phyloP scores from a whole-genome alignment of 2,329 filamentous ascomycete genomes.

The Magnaporthiopsis poae region DNA sequence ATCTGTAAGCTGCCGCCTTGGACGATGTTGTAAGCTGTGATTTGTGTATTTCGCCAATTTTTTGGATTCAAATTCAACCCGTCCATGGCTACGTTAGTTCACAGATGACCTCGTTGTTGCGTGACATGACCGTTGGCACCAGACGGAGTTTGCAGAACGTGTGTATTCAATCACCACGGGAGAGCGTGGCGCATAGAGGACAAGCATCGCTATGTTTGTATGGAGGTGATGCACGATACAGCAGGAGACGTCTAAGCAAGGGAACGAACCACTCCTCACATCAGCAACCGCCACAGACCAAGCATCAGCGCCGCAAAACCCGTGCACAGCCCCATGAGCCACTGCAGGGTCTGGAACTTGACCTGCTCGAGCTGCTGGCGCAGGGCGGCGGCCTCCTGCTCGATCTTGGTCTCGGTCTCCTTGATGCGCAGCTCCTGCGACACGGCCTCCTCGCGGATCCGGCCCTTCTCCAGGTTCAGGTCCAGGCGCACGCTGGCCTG shows the following conservation, averaged over 20 bases:
- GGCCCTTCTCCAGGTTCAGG: constrained; percentile 89
- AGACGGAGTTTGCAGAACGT: too few relatives aligned
- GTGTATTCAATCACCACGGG: not conserved
- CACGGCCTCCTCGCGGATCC: constrained; percentile 91
- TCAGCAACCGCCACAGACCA: constrained; percentile 61
- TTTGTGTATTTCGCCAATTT: not conserved
- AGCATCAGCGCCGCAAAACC: constrained; percentile 57
- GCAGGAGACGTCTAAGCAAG: not conserved
- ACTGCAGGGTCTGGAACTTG: constrained; percentile 96
- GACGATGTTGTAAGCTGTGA: not conserved
- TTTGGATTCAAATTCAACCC: not conserved
- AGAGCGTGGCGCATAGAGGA: not conserved
- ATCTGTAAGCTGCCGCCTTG: not conserved
- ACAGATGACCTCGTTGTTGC: not conserved
- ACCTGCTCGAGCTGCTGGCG: constrained; percentile 90
- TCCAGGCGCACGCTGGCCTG: constrained; percentile 88
- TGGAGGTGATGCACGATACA: not conserved
- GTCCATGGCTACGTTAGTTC: not conserved
- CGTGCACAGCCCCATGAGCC: constrained; percentile 80
- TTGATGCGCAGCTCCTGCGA: constrained; percentile 96
- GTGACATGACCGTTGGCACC: not conserved
- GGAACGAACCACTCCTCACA: constrained; percentile 31
- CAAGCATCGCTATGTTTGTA: not conserved
- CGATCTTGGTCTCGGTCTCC: constrained; percentile 96
- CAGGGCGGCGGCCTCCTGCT: constrained; percentile 87